Conservation (phyloP, 2,329 filamentous ascomycete genomes). For the Orbilia javanica region DNA sequence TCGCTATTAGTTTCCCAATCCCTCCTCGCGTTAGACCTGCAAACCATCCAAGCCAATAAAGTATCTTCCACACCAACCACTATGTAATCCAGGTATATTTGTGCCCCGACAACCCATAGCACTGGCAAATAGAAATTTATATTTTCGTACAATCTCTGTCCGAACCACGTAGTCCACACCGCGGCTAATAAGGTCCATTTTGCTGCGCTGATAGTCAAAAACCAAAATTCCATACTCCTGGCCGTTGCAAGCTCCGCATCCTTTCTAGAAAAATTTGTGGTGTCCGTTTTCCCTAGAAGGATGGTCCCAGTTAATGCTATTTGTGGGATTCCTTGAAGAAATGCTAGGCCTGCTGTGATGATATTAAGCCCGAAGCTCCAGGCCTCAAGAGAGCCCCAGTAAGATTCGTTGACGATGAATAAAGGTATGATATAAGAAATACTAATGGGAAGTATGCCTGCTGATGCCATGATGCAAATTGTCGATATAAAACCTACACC, state of each 20-base stretch:
- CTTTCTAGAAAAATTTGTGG: neutral
- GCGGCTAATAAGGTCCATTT: conserved; percentile 42
- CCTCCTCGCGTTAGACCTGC: neutral
- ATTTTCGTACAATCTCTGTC: conserved; percentile 41
- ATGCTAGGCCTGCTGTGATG: conserved; percentile 30
- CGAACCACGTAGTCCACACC: conserved; percentile 56
- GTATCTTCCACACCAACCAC: conserved; percentile 43
- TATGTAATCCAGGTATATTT: conserved; percentile 46
- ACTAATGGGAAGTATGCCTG: conserved; percentile 33
- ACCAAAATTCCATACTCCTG: conserved; percentile 28
- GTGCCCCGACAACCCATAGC: conserved; percentile 46
- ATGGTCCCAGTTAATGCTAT: conserved; percentile 28
- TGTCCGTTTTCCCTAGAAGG: neutral
- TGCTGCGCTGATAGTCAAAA: neutral
- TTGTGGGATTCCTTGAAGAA: conserved; percentile 47
- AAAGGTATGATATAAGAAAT: conserved; percentile 43
- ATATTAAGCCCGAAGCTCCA: conserved; percentile 56
- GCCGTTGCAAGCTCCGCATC: neutral
- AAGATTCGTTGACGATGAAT: conserved; percentile 34
- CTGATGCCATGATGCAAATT: conserved; percentile 28
- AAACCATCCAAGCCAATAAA: conserved; percentile 49
- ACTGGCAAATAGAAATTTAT: conserved; percentile 57
- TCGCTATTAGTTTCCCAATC: neutral
- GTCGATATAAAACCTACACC: conserved; percentile 21
- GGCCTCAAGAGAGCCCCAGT: conserved; percentile 42